phyloP scores from a whole-genome alignment of 1,284 basidiomycete species.

The Inonotus obliquus region DNA sequence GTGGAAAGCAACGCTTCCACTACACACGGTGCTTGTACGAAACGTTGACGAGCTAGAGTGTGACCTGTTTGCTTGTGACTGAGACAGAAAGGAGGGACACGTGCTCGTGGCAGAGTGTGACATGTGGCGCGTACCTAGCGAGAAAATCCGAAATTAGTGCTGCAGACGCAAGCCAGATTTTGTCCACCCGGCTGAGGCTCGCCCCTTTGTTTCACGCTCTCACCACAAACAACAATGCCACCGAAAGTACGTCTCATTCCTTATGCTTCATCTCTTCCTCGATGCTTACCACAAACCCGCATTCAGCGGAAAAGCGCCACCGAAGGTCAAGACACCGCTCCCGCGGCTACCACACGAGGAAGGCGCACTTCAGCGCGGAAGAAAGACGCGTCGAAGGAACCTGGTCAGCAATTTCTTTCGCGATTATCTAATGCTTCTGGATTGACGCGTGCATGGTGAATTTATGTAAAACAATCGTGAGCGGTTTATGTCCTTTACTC shows the following conservation, averaged over 20 bases:
- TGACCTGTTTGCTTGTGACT: no score
- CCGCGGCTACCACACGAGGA: not conserved
- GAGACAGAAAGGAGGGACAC: not conserved
- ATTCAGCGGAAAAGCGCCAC: slow-evolving; percentile 6
- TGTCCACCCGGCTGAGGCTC: no score
- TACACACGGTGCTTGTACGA: no score
- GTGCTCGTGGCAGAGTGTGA: not conserved
- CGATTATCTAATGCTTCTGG: not conserved
- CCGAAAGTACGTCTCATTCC: slow-evolving; percentile 2
- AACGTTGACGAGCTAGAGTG: no score
- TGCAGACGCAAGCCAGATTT: not conserved
- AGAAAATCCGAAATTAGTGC: not conserved
- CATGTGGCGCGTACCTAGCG: not conserved
- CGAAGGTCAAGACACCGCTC: not conserved
- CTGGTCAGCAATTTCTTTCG: not conserved
- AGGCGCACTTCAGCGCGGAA: slow-evolving; percentile 13
- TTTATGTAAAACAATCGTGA: not conserved
- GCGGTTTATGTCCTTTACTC: not conserved
- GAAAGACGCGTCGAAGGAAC: not conserved
- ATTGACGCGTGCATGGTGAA: not conserved
- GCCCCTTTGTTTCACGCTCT: not conserved
- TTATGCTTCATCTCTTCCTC: not conserved
- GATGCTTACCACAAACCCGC: not conserved
- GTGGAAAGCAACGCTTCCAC: no score
- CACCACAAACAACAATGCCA: slow-evolving; percentile 1